These are phyloP conservation scores for Salix dunnii DNA, from an alignment of 345 rosid species.

Conservation along the genomic window DNA sequence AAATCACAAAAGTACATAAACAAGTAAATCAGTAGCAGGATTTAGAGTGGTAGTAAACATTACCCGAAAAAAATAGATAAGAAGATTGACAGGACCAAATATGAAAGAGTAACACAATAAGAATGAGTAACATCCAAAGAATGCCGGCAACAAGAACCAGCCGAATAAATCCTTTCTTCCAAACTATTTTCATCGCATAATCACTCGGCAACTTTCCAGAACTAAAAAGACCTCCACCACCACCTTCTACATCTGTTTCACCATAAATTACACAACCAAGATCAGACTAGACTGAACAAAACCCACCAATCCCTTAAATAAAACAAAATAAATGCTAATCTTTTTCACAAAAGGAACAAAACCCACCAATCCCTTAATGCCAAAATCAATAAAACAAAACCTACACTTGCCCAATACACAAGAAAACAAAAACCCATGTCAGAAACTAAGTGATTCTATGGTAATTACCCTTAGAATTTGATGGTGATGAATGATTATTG, in stretches of 20 bases:
- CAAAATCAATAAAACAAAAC: not conserved
- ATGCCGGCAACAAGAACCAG: constrained; percentile 80
- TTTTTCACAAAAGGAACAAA: not conserved
- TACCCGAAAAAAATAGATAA: constrained; percentile 74
- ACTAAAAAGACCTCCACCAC: constrained; percentile 53
- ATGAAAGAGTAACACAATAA: constrained; percentile 61
- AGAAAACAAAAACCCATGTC: not conserved
- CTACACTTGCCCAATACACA: too few species aligned
- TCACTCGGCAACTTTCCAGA: constrained; percentile 49
- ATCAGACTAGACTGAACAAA: not conserved
- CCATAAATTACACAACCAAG: not conserved
- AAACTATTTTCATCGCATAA: constrained; percentile 44
- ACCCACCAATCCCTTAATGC: not conserved
- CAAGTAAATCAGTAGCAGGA: not conserved
- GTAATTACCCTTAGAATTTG: not conserved
- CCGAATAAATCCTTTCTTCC: constrained; percentile 75
- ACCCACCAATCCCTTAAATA: too few species aligned
- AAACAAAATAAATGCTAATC: too few species aligned
- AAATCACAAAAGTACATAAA: not conserved
- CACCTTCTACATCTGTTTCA: constrained; percentile 50
- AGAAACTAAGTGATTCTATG: not conserved
- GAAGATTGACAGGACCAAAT: constrained; percentile 90
- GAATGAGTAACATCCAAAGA: constrained; percentile 82
- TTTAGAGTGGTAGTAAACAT: not conserved
- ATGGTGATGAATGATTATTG: not conserved